These are phyloP conservation scores for Rhodofomes roseus DNA, from an alignment of 1,284 basidiomycete genomes.

Conservation along the genomic window DNA sequence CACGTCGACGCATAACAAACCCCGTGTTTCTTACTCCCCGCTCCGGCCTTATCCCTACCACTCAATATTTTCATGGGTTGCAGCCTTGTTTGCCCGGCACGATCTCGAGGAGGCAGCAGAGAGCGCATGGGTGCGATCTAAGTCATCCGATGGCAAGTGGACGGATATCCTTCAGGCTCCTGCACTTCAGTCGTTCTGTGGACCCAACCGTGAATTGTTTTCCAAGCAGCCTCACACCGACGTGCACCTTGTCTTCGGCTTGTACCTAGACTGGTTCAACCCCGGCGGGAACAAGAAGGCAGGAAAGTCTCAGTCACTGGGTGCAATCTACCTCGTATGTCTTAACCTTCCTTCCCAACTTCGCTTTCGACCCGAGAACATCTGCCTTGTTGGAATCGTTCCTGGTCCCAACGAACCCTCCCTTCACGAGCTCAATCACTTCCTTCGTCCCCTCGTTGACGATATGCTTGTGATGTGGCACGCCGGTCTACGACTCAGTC, in stretches of 20 bases:
- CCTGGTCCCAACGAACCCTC: slow-evolving; percentile 35
- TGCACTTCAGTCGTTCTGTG: too few relatives aligned
- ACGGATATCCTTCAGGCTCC: too few relatives aligned
- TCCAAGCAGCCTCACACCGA: too few relatives aligned
- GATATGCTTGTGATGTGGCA: slow-evolving; percentile 28
- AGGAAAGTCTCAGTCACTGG: not conserved
- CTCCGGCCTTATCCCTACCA: too few relatives aligned
- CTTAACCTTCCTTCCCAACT: slow-evolving; percentile 26
- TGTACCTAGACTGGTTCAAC: not conserved
- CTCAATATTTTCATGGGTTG: too few relatives aligned
- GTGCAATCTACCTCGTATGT: slow-evolving; percentile 20
- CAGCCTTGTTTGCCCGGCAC: too few relatives aligned
- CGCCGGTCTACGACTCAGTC: slow-evolving; percentile 25
- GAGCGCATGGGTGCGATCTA: too few relatives aligned
- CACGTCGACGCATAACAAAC: too few relatives aligned
- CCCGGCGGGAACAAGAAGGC: not conserved
- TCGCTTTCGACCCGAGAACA: slow-evolving; percentile 24
- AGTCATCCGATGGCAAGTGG: too few relatives aligned
- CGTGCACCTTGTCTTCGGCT: not conserved
- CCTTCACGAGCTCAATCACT: slow-evolving; percentile 31
- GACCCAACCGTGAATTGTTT: too few relatives aligned
- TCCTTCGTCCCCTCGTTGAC: slow-evolving; percentile 32
- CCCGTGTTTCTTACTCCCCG: too few relatives aligned
- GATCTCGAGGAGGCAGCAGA: too few relatives aligned
- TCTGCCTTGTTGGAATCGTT: slow-evolving; percentile 29